phyloP scores from a whole-genome alignment of 805 yeast species.

The Metschnikowia colocasiae region DNA sequence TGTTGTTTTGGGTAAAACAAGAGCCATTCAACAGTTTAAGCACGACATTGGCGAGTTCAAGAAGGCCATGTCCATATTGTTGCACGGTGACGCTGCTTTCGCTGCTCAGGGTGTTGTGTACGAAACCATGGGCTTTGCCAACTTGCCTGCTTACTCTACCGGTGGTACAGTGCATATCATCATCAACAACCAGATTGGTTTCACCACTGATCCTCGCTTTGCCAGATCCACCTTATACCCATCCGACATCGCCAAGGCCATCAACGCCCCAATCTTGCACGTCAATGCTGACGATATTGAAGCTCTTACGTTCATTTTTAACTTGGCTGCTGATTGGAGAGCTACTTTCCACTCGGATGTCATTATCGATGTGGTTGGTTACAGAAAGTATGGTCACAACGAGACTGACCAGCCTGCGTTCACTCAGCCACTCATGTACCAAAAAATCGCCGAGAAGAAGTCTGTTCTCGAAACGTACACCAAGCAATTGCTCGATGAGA shows the following conservation, averaged over 20 bases:
- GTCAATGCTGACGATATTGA: constrained; percentile 98
- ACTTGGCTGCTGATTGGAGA: constrained; percentile 98
- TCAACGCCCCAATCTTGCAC: constrained; percentile 98
- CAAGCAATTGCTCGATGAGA: constrained; percentile 75
- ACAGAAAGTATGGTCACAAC: constrained; percentile 98
- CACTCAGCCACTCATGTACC: constrained; percentile 98
- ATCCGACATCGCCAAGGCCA: constrained; percentile 93
- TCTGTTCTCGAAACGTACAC: constrained; percentile 85
- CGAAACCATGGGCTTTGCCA: constrained; percentile 94
- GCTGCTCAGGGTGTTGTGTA: constrained; percentile 99
- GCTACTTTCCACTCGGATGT: constrained; percentile 95
- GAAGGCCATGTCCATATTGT: constrained; percentile 86
- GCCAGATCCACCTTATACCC: constrained; percentile 98
- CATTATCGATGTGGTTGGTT: constrained; percentile 94
- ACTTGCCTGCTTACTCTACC: constrained; percentile 90
- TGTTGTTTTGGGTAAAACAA: constrained; percentile 94
- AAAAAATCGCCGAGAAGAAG: constrained; percentile 82
- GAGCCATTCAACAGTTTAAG: constrained; percentile 92
- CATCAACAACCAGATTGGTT: constrained; percentile 98
- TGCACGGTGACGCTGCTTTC: constrained; percentile 99
- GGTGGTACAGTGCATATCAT: constrained; percentile 98
- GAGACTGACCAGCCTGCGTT: constrained; percentile 99
- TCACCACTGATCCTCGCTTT: constrained; percentile 97
- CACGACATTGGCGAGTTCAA: constrained; percentile 75
- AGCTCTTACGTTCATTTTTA: constrained; percentile 84